Conservation (phyloP, 257 asterid genomes). For the Euphrasia confusa region DNA sequence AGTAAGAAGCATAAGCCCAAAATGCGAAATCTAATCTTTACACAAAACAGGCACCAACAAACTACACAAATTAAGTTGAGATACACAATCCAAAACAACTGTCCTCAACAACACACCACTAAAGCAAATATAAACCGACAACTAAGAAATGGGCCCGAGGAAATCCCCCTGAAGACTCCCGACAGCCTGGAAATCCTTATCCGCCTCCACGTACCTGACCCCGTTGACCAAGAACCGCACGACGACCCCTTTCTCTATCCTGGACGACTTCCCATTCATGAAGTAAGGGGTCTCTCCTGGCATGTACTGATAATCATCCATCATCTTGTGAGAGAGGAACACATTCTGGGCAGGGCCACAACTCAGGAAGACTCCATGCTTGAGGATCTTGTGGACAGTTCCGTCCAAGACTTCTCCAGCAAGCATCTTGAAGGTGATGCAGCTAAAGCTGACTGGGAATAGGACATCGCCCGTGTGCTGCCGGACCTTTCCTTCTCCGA, state of each 20-base stretch:
- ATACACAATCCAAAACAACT: too few relatives aligned
- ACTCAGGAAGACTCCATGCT: slow-evolving; percentile 68
- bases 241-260: slow-evolving; percentile 63
- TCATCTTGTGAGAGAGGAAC: slow-evolving; percentile 59
- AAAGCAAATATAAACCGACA: too few relatives aligned
- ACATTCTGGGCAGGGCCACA: slow-evolving; percentile 63
- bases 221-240: slow-evolving; percentile 68
- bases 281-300: slow-evolving; percentile 79
- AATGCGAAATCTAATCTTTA: too few relatives aligned
- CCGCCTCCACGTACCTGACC: slow-evolving; percentile 64
- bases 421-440: slow-evolving; percentile 73
- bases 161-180: slow-evolving; percentile 76
- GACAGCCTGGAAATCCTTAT: slow-evolving; percentile 65
- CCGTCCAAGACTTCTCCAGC: slow-evolving; percentile 78
- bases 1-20: too few relatives aligned
- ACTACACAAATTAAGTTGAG: too few relatives aligned
- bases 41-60: too few relatives aligned
- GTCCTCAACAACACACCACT: too few relatives aligned
- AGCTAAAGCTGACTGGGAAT: slow-evolving; percentile 71
- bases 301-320: slow-evolving; percentile 59
- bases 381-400: slow-evolving; percentile 53
- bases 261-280: slow-evolving; percentile 52
- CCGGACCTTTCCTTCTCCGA: slow-evolving; percentile 78
- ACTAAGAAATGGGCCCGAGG: slow-evolving; percentile 70
- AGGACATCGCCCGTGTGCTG: slow-evolving; percentile 71